Evolutionary conservation across 805 yeast genomes (phyloP).

Genomic region (Hanseniaspora lindneri): DNA sequence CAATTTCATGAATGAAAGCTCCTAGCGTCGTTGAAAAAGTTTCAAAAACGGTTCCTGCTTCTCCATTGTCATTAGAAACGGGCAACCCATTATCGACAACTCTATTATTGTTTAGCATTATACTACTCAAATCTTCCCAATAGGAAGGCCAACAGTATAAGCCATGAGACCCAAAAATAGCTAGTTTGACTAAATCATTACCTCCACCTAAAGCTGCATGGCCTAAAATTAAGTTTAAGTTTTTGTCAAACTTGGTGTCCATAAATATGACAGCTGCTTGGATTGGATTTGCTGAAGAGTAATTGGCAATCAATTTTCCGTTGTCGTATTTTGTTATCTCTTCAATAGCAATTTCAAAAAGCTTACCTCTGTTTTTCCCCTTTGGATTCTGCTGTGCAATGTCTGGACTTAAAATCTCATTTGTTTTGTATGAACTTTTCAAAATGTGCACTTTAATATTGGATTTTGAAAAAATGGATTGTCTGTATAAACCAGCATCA

Average conservation of each 20-base stretch:
- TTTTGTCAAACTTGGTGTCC: conserved; percentile 74
- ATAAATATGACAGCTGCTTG: conserved; percentile 78
- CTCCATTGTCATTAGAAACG: conserved; percentile 82
- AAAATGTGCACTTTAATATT: conserved; percentile 66
- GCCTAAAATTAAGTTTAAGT: conserved; percentile 47
- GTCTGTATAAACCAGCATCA: conserved; percentile 26
- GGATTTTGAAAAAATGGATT: conserved; percentile 33
- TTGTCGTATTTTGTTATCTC: conserved; percentile 48
- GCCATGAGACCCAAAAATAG: conserved; percentile 91
- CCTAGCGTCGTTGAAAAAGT: conserved; percentile 76
- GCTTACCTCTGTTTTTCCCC: conserved; percentile 62
- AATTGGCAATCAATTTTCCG: conserved; percentile 31
- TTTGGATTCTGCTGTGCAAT: conserved; percentile 74
- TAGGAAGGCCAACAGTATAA: conserved; percentile 85
- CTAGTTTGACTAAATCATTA: conserved; percentile 52
- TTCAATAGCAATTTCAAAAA: conserved; percentile 71
- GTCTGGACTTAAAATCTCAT: conserved; percentile 64
- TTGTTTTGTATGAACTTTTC: conserved; percentile 51
- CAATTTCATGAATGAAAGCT: conserved; percentile 91
- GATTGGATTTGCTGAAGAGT: conserved; percentile 32
- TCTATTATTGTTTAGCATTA: conserved; percentile 30
- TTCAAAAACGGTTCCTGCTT: conserved; percentile 86
- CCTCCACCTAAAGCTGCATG: conserved; percentile 97
- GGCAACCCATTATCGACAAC: conserved; percentile 15
- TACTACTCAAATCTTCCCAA: conserved; percentile 63